These are phyloP conservation scores for Pontederia crassipes DNA, from an alignment of 176 grass and related monocot genomes.

Conservation along the genomic window DNA sequence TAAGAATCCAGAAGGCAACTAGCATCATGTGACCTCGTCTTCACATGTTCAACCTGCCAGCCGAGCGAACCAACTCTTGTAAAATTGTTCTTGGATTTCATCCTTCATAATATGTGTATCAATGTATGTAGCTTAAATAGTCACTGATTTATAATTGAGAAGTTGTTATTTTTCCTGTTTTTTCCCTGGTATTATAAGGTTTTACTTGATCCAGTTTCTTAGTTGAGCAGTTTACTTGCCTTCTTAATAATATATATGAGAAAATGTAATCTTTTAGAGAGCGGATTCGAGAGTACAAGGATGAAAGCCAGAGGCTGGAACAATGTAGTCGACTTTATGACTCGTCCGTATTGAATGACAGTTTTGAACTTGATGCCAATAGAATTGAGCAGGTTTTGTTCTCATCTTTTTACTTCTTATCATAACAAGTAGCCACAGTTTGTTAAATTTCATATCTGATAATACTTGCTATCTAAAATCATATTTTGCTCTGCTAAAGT, in stretches of 20 bases:
- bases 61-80: too few species aligned
- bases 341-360: constrained; percentile 31
- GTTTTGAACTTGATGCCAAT: constrained; percentile 42
- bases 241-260: not conserved
- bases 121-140: too few species aligned
- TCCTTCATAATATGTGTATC: too few species aligned
- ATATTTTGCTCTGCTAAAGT: too few species aligned
- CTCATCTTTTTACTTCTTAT: constrained; percentile 10
- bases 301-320: constrained; percentile 51
- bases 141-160: too few species aligned
- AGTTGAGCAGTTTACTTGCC: not conserved
- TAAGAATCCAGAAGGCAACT: too few species aligned
- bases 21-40: too few species aligned
- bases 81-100: too few species aligned
- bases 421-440: not conserved
- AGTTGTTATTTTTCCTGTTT: too few species aligned
- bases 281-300: constrained; percentile 41
- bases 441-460: not conserved
- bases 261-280: constrained; percentile 34
- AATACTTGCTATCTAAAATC: not conserved
- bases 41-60: too few species aligned
- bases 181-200: too few species aligned
- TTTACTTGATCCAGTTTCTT: too few species aligned
- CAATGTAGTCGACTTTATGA: constrained; percentile 41
- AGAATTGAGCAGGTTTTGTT: constrained; percentile 47